Conservation (phyloP, 495 filamentous ascomycete genomes). For the Penicillium mononematosum region DNA sequence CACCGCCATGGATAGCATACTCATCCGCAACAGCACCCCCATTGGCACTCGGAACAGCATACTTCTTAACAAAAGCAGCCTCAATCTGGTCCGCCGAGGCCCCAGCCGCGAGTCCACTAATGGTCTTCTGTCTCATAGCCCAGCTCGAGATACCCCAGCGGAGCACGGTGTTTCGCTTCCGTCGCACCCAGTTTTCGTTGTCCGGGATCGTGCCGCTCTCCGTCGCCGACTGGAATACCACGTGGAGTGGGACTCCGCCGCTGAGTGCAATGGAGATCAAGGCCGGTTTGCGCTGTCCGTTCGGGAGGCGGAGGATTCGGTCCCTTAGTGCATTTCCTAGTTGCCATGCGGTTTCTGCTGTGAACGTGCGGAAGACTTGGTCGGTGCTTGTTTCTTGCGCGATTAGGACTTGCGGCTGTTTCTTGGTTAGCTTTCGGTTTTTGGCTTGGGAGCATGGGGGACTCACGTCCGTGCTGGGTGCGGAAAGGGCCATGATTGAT, state of each 20-base stretch:
- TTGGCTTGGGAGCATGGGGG: background rate
- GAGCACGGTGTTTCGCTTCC: constrained; percentile 67
- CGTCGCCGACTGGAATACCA: constrained; percentile 59
- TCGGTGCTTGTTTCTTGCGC: constrained; percentile 47
- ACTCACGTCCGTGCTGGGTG: constrained; percentile 41
- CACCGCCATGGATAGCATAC: constrained; percentile 77
- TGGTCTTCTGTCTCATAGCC: constrained; percentile 62
- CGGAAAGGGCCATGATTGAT: constrained; percentile 35
- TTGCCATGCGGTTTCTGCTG: constrained; percentile 61
- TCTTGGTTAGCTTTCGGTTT: constrained; percentile 11
- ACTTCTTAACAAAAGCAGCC: constrained; percentile 56
- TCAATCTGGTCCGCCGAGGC: constrained; percentile 48
- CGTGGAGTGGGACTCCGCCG: constrained; percentile 45
- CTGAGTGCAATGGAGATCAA: constrained; percentile 64
- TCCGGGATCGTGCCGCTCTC: constrained; percentile 59
- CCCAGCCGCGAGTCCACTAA: constrained; percentile 18
- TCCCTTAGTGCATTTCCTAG: constrained; percentile 63
- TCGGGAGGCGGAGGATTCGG: constrained; percentile 55
- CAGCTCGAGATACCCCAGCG: constrained; percentile 67
- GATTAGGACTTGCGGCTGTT: constrained; percentile 49
- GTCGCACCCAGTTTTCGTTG: constrained; percentile 58
- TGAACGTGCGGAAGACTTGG: constrained; percentile 62
- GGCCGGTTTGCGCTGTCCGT: constrained; percentile 48
- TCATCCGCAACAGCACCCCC: constrained; percentile 51
- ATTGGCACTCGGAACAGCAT: constrained; percentile 42